Evolutionary conservation across 2,329 filamentous ascomycete species (phyloP), one percentile per base, ranked within the genome.

Genomic region (Cytospora chrysosperma): DNA sequence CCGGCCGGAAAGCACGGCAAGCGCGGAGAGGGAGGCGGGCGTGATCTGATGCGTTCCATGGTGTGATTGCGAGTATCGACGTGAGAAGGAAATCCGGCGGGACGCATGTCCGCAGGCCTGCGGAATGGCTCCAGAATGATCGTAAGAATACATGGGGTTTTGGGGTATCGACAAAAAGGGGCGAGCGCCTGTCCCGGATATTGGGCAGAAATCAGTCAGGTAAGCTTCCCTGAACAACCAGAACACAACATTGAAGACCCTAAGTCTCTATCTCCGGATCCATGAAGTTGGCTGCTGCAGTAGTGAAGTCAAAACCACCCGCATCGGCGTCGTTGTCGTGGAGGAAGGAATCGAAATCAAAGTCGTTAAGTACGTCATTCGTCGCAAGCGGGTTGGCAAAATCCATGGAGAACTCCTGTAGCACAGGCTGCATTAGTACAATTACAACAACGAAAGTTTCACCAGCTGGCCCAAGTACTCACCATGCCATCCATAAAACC

Each of bases 261-360:
- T 64, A 66, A 43, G 64, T 66, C 58, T 66, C 81, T 70, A 88
- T 87, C 61, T 80, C 70, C 49, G 78, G 78, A 64, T 87, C 84
- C 76, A 88, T 82, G n/a, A 76, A 72, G 70, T 86, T 85, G 53
- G 75, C 73, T 27, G 77, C 75, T 19, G 79, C 74, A 66, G 77
- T 77, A 69, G 88, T 88, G 74, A 88, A 88, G 74, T 84, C 83
- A 67, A 88, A 88, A 5, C 71, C 73, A 51, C 75, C 73, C 50
- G 77, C 77, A 49, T 79, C 81, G 37, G 75, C 78, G 54, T 82
- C 82, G 64, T 82, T 80, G 62, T 83, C 80, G 67, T 89, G 85
- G 9, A 89, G 76, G 77, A 89, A 89, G 1, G 86, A 88, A 73
- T 89, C 87, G 68, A 89, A 85, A 68, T 89, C 87, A 69, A 89